Evolutionary conservation across 306 rosid species (phyloP).

Genomic region (Luffa acutangula): DNA sequence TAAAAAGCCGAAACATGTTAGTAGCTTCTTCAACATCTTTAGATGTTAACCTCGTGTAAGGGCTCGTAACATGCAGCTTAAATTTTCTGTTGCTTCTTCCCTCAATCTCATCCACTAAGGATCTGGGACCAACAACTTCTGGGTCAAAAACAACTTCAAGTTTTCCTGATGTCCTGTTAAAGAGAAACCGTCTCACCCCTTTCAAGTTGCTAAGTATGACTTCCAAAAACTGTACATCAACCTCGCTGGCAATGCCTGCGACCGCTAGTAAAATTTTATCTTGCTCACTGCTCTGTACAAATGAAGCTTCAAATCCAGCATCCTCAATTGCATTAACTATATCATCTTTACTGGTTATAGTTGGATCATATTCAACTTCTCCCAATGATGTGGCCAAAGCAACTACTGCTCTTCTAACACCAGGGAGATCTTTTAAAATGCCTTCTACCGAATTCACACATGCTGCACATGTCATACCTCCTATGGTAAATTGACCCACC

Average conservation of each 20-base stretch:
- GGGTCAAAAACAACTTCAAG: slow-evolving; percentile 80
- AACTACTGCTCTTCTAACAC: slow-evolving; percentile 81
- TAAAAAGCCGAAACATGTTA: slow-evolving; percentile 64
- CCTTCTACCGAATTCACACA: slow-evolving; percentile 95
- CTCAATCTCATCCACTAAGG: slow-evolving; percentile 72
- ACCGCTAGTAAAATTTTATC: slow-evolving; percentile 62
- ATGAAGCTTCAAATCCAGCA: slow-evolving; percentile 83
- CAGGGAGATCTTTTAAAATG: slow-evolving; percentile 66
- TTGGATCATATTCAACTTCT: slow-evolving; percentile 84
- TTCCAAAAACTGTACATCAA: slow-evolving; percentile 55
- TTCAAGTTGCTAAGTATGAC: slow-evolving; percentile 48
- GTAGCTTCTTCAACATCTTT: slow-evolving; percentile 60
- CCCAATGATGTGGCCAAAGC: slow-evolving; percentile 91
- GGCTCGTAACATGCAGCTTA: slow-evolving; percentile 59
- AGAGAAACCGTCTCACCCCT: slow-evolving; percentile 56
- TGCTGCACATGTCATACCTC: slow-evolving; percentile 99
- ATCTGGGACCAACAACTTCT: slow-evolving; percentile 69
- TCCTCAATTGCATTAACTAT: slow-evolving; percentile 85
- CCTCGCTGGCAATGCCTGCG: slow-evolving; percentile 47
- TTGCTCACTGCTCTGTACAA: slow-evolving; percentile 80
- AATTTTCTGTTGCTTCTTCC: slow-evolving; percentile 56
- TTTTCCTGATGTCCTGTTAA: slow-evolving; percentile 46
- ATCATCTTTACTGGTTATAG: slow-evolving; percentile 58
- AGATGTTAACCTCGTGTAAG: slow-evolving; percentile 70
- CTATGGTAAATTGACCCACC: slow-evolving; percentile 78